phyloP scores from a whole-genome alignment of 345 rosid genomes.

The Syzygium jambos region DNA sequence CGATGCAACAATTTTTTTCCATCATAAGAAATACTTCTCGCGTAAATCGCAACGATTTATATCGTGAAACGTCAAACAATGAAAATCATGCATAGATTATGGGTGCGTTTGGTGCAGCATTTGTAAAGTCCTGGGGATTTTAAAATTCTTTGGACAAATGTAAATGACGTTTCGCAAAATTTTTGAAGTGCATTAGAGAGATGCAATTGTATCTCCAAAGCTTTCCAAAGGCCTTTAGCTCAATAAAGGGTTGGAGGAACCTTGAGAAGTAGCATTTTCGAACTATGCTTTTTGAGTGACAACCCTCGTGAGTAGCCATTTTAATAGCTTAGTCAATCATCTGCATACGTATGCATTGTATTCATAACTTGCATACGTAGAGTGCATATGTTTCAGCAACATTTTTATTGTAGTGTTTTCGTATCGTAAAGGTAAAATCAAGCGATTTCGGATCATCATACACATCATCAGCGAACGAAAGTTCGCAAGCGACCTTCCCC shows the following conservation, averaged over 20 bases:
- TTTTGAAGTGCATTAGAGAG: no score
- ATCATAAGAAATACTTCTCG: not conserved
- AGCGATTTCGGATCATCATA: not conserved
- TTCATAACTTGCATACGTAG: not conserved
- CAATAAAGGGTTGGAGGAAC: no score
- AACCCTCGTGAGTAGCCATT: not conserved
- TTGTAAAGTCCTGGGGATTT: no score
- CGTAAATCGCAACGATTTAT: not conserved
- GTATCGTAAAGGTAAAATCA: not conserved
- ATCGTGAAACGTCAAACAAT: accelerated
- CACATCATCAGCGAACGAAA: not conserved
- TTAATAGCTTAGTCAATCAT: not conserved
- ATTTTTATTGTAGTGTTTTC: not conserved
- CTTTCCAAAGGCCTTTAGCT: no score
- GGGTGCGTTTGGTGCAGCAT: no score
- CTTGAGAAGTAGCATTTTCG: no score
- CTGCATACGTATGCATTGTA: not conserved
- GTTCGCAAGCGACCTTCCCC: not conserved
- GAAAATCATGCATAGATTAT: not conserved
- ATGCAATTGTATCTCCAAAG: no score
- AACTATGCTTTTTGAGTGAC: no score
- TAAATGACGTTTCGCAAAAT: no score
- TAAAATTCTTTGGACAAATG: no score
- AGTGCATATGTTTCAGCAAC: not conserved
- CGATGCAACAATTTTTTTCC: not conserved